A percentile compares a stretch with the other conserved stretches of the same genome.
Conservation (phyloP, 2,329 filamentous ascomycete species). For the Sarocladium strictum region DNA sequence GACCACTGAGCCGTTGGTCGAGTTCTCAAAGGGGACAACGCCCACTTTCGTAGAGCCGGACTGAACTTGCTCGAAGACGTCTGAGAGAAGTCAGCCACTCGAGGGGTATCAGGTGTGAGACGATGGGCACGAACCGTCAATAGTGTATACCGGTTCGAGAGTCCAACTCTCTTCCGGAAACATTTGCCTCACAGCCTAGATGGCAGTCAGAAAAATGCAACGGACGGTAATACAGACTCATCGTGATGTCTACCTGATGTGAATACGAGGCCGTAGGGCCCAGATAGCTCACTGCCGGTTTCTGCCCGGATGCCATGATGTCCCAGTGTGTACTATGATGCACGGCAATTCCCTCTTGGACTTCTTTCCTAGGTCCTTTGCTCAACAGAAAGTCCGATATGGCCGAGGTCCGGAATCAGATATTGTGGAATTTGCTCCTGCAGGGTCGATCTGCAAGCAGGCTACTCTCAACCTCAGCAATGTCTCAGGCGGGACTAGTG, state of each 20-base stretch:
- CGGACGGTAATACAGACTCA: no score
- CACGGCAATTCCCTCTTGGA: no score
- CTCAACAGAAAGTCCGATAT: no score
- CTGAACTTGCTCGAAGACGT: conserved; percentile 78
- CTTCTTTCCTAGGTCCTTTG: no score
- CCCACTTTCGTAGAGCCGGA: conserved; percentile 58
- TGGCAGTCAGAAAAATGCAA: no score
- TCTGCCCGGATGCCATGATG: conserved; percentile 21
- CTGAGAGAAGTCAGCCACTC: conserved; percentile 38
- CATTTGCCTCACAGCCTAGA: conserved; percentile 38
- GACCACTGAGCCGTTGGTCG: conserved; percentile 86
- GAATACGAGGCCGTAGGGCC: conserved; percentile 44
- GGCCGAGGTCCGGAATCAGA: no score
- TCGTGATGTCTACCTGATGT: conserved; percentile 35
- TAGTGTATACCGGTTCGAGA: conserved; percentile 44
- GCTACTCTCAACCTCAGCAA: no score
- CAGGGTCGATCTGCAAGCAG: no score
- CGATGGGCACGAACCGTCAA: conserved; percentile 32
- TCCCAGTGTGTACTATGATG: no score
- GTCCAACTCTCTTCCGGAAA: conserved; percentile 44
- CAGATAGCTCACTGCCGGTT: conserved; percentile 42
- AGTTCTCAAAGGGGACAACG: conserved; percentile 94
- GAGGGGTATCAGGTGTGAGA: not conserved
- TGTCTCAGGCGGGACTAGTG: no score
- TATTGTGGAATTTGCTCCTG: no score